These are phyloP conservation scores for Ustilago trichophora DNA, from an alignment of 1,284 basidiomycete genomes.

Conservation along the genomic window DNA sequence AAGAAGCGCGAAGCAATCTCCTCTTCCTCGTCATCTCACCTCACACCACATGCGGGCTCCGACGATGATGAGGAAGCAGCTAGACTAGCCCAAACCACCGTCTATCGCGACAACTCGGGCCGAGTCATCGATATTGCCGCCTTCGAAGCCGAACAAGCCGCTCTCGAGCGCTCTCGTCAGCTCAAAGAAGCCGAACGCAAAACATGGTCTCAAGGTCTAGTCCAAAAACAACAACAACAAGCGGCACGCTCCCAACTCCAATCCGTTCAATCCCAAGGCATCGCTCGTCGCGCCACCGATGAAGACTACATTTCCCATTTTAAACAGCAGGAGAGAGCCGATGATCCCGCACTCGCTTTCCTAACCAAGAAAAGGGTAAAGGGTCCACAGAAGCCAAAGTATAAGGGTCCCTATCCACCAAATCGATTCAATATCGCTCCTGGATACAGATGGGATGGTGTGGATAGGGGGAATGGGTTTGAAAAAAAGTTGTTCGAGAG, in stretches of 20 bases:
- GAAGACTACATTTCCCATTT: slow-evolving; percentile 82
- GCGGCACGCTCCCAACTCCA: slow-evolving; percentile 12
- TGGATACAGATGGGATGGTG: slow-evolving; percentile 89
- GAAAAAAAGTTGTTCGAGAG: slow-evolving; percentile 76
- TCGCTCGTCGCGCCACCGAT: slow-evolving; percentile 74
- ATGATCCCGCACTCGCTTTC: slow-evolving; percentile 94
- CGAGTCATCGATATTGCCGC: slow-evolving; percentile 87
- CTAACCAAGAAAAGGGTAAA: slow-evolving; percentile 74
- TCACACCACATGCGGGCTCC: slow-evolving; percentile 64
- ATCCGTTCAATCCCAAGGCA: slow-evolving; percentile 2
- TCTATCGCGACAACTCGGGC: slow-evolving; percentile 90
- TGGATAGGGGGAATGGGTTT: slow-evolving; percentile 83
- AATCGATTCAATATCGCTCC: slow-evolving; percentile 95
- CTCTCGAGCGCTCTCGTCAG: slow-evolving; percentile 20
- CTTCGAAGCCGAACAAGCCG: too few relatives aligned
- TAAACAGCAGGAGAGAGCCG: slow-evolving; percentile 83
- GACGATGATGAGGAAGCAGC: slow-evolving; percentile 65
- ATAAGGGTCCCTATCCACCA: slow-evolving; percentile 84
- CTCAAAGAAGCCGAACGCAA: slow-evolving; percentile 81
- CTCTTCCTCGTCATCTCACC: neutral
- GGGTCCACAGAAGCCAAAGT: slow-evolving; percentile 83
- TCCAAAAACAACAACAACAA: slow-evolving; percentile 78
- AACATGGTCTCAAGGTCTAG: slow-evolving; percentile 90
- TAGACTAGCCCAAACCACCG: slow-evolving; percentile 76
- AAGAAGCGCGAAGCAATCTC: neutral